phyloP scores from a whole-genome alignment of 2,329 filamentous ascomycete genomes.

The Penicillium sp. region DNA sequence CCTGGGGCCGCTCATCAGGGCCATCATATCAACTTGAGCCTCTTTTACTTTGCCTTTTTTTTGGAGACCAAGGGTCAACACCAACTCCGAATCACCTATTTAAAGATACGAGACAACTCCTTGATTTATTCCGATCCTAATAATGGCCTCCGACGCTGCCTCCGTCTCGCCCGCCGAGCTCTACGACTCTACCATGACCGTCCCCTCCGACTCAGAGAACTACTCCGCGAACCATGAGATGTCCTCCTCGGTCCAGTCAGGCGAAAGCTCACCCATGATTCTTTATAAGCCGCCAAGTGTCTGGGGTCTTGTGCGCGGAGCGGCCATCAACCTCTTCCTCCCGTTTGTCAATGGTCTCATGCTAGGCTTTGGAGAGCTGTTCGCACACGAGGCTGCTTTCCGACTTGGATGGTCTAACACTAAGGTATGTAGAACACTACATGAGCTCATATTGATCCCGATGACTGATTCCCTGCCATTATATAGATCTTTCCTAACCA shows the following conservation, averaged over 20 bases:
- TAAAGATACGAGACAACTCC: neutral
- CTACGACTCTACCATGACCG: constrained; percentile 44
- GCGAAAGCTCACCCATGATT: constrained; percentile 40
- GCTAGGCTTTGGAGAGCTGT: constrained; percentile 94
- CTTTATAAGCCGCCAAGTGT: constrained; percentile 86
- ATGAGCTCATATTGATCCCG: neutral
- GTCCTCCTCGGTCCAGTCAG: constrained; percentile 34
- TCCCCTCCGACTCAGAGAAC: constrained; percentile 50
- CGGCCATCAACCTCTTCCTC: constrained; percentile 90
- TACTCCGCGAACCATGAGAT: constrained; percentile 45
- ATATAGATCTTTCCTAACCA: constrained; percentile 58
- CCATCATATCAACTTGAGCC: constrained; percentile 2
- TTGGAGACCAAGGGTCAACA: neutral
- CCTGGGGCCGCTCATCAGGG: neutral
- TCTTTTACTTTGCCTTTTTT: neutral
- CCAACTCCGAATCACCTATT: neutral
- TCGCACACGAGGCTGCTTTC: constrained; percentile 94
- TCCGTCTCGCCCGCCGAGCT: constrained; percentile 36
- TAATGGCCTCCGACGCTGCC: constrained; percentile 35
- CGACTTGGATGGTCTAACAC: constrained; percentile 90
- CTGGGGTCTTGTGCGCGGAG: constrained; percentile 80
- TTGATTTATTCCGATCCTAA: neutral
- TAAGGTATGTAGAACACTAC: constrained; percentile 61
- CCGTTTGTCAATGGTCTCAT: constrained; percentile 98
- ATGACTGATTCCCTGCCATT: neutral